A percentile compares a stretch with the other conserved stretches of the same genome.
Conservation (phyloP, 2,329 filamentous ascomycete species). For the Aspergillus neotritici region DNA sequence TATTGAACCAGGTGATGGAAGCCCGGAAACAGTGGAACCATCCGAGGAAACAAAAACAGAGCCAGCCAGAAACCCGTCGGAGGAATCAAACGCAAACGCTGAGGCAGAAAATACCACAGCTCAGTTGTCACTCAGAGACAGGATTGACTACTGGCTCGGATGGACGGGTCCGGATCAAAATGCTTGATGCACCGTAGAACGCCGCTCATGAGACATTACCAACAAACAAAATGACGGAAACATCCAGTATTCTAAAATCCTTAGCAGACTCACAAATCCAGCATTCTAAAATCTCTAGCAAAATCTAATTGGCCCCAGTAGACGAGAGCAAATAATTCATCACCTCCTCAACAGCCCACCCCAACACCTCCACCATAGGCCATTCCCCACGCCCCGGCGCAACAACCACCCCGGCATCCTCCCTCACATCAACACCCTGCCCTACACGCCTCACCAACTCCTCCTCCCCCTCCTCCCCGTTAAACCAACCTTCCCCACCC, state of each 20-base stretch:
- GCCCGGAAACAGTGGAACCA: no score
- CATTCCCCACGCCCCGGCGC: conserved; percentile 51
- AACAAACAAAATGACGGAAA: not conserved
- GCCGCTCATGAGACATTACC: not conserved
- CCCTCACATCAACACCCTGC: conserved; percentile 31
- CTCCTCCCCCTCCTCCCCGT: conserved; percentile 38
- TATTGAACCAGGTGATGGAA: no score
- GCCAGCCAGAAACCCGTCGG: no score
- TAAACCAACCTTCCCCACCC: conserved; percentile 45
- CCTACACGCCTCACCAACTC: conserved; percentile 28
- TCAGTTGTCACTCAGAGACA: conserved; percentile 20
- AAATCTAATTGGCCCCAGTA: no score
- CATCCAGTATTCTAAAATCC: not conserved
- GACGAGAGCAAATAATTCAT: conserved; percentile 34
- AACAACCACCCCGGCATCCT: conserved; percentile 44
- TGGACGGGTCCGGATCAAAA: conserved; percentile 23
- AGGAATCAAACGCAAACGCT: no score
- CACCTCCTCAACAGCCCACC: conserved; percentile 63
- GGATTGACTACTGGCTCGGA: conserved; percentile 29
- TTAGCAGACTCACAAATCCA: not conserved
- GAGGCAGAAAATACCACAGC: not conserved
- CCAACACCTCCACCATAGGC: conserved; percentile 57
- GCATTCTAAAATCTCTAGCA: conserved; percentile 1
- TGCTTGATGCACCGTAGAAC: not conserved
- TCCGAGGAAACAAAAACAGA: no score